A percentile compares a stretch with the other conserved stretches of the same genome.
phyloP scores from a whole-genome alignment of 768 basidiomycete species.

The Dioszegia aurantiaca region DNA sequence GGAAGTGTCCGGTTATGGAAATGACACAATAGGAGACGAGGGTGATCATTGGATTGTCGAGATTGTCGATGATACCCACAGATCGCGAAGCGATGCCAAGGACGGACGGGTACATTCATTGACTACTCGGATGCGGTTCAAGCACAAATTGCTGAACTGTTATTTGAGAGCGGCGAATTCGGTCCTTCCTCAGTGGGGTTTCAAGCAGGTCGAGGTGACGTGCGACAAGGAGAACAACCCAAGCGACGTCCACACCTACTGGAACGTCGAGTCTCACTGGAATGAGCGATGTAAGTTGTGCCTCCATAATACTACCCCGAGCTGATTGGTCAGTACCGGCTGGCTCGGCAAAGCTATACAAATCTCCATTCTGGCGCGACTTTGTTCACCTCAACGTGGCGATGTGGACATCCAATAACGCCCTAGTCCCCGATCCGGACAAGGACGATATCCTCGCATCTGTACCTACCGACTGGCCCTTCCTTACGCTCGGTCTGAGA shows the following conservation, averaged over 20 bases:
- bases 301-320: background rate
- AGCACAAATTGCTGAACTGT: conserved; percentile 73
- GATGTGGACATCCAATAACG: conserved; percentile 99
- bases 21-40: conserved; percentile 76
- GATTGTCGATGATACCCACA: conserved; percentile 80
- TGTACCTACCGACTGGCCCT: conserved; percentile 88
- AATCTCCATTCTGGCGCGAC: conserved; percentile 88
- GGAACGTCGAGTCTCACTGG: conserved; percentile 98
- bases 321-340: conserved; percentile 63
- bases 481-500: conserved; percentile 78
- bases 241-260: conserved; percentile 79
- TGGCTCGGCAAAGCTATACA: conserved; percentile 77
- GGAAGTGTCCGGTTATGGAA: conserved; percentile 94
- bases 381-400: conserved; percentile 99
- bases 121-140: conserved; percentile 83
- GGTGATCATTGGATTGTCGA: conserved; percentile 92
- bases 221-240: conserved; percentile 86
- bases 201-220: conserved; percentile 96
- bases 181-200: conserved; percentile 93
- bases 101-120: conserved; percentile 77
- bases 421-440: conserved; percentile 93
- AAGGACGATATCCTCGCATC: conserved; percentile 98
- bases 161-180: conserved; percentile 86
- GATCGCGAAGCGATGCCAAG: conserved; percentile 58
- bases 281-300: conserved; percentile 78